phyloP scores from a whole-genome alignment of 768 basidiomycete genomes.

The Russula earlei region DNA sequence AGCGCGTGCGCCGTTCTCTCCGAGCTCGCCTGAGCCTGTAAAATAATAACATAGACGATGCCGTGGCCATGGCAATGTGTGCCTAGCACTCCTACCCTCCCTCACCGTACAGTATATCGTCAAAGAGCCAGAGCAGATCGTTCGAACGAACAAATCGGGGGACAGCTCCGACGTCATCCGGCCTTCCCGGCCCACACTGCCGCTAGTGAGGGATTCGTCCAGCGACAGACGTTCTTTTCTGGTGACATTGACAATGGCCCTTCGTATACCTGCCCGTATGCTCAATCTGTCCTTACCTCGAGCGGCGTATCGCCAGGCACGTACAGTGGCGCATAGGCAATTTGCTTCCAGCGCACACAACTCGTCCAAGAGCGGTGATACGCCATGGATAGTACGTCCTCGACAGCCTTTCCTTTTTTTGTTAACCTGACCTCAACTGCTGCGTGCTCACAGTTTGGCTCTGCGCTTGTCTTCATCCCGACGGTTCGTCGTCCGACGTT shows the following conservation, averaged over 20 bases:
- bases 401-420: background rate
- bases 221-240: too few species aligned
- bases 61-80: too few species aligned
- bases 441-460: slow-evolving; percentile 9
- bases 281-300: slow-evolving; percentile 7
- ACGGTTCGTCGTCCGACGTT: slow-evolving; percentile 9
- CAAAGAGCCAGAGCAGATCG: too few species aligned
- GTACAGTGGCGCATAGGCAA: slow-evolving; percentile 2
- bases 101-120: too few species aligned
- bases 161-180: slow-evolving; percentile 1
- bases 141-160: background rate
- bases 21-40: too few species aligned
- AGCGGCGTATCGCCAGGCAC: background rate
- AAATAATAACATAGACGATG: too few species aligned
- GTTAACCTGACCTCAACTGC: background rate
- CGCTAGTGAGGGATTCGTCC: too few species aligned
- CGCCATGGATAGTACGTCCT: slow-evolving; percentile 14
- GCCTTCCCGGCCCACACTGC: slow-evolving; percentile 1
- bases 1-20: background rate
- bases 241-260: slow-evolving; percentile 12
- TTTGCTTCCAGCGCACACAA: slow-evolving; percentile 12
- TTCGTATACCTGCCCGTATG: slow-evolving; percentile 5
- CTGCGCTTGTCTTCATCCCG: slow-evolving; percentile 16
- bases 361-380: slow-evolving; percentile 7
- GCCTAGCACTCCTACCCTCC: too few species aligned